These are phyloP conservation scores for Tillandsia fasciculata DNA, from an alignment of 176 grass and related monocot genomes.

Conservation along the genomic window DNA sequence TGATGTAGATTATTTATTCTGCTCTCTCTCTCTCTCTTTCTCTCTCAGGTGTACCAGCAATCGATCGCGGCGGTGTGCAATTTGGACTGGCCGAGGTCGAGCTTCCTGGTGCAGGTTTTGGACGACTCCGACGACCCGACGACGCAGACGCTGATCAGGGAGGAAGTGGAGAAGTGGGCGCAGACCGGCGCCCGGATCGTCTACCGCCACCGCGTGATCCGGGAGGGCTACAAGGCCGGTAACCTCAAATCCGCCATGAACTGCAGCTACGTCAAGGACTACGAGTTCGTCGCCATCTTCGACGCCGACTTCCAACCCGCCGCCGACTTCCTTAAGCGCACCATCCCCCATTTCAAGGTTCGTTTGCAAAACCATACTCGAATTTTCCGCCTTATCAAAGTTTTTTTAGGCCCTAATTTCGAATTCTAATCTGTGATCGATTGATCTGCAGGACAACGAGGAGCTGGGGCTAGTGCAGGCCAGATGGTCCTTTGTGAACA, in stretches of 20 bases:
- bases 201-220: conserved; percentile 37
- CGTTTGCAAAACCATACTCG: not conserved
- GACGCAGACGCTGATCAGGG: conserved; percentile 33
- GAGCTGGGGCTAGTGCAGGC: conserved; percentile 41
- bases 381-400: no score
- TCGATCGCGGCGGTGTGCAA: conserved; percentile 48
- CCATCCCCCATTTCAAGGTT: conserved; percentile 52
- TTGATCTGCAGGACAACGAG: conserved; percentile 25
- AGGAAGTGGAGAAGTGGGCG: conserved; percentile 46
- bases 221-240: conserved; percentile 46
- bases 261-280: conserved; percentile 45
- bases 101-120: conserved; percentile 39
- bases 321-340: conserved; percentile 39
- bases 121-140: conserved; percentile 38
- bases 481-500: conserved; percentile 46
- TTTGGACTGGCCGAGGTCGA: conserved; percentile 41
- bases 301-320: conserved; percentile 42
- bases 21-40: no score
- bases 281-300: conserved; percentile 48
- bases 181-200: conserved; percentile 28
- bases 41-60: conserved; percentile 39
- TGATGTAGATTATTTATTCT: no score
- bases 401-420: not conserved
- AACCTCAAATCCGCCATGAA: conserved; percentile 50
- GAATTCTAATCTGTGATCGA: not conserved